phyloP scores from a whole-genome alignment of 192 early-diverging fungal genomes.

The Backusella circina region DNA sequence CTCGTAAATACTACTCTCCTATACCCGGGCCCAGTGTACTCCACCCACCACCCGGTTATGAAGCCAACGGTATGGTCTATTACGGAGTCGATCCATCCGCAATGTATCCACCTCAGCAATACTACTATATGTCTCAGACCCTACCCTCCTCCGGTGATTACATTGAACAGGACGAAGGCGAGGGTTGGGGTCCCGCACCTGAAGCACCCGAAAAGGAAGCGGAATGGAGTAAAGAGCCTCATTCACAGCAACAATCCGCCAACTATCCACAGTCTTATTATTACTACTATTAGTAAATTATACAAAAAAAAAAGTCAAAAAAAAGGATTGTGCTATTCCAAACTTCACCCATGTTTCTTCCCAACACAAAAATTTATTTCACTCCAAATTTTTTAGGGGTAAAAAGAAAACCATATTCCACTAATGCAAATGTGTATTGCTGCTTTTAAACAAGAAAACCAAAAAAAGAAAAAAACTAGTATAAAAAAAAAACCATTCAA shows the following conservation, averaged over 20 bases:
- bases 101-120: constrained; percentile 8
- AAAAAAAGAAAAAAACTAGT: no score
- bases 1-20: background rate
- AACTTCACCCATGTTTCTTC: background rate
- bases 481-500: background rate
- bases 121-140: constrained; percentile 11
- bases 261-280: background rate
- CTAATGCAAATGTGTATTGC: background rate
- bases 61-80: constrained; percentile 34
- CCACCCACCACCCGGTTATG: constrained; percentile 11
- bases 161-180: background rate
- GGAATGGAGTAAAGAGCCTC: background rate
- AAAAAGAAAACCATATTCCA: background rate
- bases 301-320: background rate
- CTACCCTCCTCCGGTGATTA: background rate
- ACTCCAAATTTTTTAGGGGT: background rate
- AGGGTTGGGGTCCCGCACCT: constrained; percentile 1
- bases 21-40: background rate
- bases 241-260: background rate
- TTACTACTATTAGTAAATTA: background rate
- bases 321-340: background rate
- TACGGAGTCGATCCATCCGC: constrained; percentile 21
- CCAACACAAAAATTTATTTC: background rate
- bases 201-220: background rate
- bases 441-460: background rate